Evolutionary conservation across 2,329 filamentous ascomycete genomes (phyloP), one percentile per base, ranked within the genome.

Genomic region (Sporothrix brunneoviolacea): DNA sequence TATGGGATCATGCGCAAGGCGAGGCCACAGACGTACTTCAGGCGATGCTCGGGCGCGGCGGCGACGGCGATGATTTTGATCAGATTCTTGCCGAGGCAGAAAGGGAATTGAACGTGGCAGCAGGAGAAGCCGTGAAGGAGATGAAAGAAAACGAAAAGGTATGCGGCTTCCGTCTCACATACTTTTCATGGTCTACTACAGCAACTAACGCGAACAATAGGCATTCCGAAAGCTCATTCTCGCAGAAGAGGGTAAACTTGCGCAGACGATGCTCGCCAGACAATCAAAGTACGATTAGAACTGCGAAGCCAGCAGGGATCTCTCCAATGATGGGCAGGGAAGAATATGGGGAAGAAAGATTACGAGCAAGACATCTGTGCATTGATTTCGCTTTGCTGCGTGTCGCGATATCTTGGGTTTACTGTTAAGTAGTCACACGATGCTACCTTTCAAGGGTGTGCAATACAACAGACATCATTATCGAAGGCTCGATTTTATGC

Each of bases 1-100:
- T 59, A 61, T 73, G 52, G 68, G 72, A 50, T 24, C 52, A 55
- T 18, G 68, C 70, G 8, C 71, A 72, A n/a, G 70, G 73, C 3
- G 66, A 68, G 10, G 61, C 65, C 2, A 60, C 68, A 16, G 65
- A 68, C 53, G 58, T 61, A 3, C 28, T 57, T 8, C 43, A 37
- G 9, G 51, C 44, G 10, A 32, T 59, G 18, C 10, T 41, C 4
- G 33, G 46, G 4, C 15, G 9, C 5, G 30, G 27, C 4, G 30
- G 12, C 9, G 21, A 24, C 22, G 19, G 39, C 5, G 33, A 13
- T n/a, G 36, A 19, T 7, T 32, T 21, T 2, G 42, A 32, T 19
- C 28, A 50, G 4, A 57, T 57, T 16, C 21, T 56, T 2, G 32
- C 35, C 2, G 44, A 55, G 8, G 54, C 54, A 3, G 40, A 55